phyloP scores from a whole-genome alignment of 768 basidiomycete genomes.

The Collybiopsis confluens region DNA sequence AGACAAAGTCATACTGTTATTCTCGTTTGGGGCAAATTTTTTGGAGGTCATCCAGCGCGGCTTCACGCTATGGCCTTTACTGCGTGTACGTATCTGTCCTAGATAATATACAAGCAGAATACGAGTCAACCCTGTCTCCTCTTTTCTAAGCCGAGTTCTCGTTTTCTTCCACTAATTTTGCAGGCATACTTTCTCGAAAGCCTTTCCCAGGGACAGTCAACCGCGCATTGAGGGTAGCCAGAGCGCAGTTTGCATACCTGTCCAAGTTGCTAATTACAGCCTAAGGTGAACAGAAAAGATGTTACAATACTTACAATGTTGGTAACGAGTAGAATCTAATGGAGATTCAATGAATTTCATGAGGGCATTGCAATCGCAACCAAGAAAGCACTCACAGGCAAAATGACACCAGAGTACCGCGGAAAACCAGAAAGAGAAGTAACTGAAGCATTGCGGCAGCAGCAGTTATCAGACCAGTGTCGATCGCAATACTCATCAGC shows the following conservation, averaged over 20 bases:
- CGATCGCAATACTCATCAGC: slow-evolving; percentile 15
- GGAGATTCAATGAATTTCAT: neutral
- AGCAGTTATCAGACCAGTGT: slow-evolving; percentile 17
- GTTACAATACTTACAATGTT: neutral
- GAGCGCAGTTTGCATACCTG: slow-evolving; percentile 4
- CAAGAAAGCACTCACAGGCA: slow-evolving; percentile 11
- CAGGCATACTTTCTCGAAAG: too few species aligned
- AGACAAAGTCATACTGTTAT: too few species aligned
- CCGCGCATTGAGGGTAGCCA: slow-evolving; percentile 5
- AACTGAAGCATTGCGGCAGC: slow-evolving; percentile 14
- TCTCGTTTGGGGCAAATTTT: too few species aligned
- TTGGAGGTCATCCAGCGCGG: too few species aligned
- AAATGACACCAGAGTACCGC: slow-evolving; percentile 14
- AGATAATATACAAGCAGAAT: too few species aligned
- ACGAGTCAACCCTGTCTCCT: too few species aligned
- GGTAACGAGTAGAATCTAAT: slow-evolving; percentile 3
- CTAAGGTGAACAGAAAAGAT: neutral
- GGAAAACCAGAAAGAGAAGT: slow-evolving; percentile 14
- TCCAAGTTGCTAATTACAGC: too few species aligned
- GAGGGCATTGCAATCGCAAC: neutral
- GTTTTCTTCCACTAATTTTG: too few species aligned
- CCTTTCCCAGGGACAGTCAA: too few species aligned
- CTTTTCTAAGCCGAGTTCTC: too few species aligned
- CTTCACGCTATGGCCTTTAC: too few species aligned
- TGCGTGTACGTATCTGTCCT: too few species aligned